Evolutionary conservation across 257 asterid genomes (phyloP), one percentile per base, ranked within the genome.

Genomic region (Parsonsia alboflavescens): DNA sequence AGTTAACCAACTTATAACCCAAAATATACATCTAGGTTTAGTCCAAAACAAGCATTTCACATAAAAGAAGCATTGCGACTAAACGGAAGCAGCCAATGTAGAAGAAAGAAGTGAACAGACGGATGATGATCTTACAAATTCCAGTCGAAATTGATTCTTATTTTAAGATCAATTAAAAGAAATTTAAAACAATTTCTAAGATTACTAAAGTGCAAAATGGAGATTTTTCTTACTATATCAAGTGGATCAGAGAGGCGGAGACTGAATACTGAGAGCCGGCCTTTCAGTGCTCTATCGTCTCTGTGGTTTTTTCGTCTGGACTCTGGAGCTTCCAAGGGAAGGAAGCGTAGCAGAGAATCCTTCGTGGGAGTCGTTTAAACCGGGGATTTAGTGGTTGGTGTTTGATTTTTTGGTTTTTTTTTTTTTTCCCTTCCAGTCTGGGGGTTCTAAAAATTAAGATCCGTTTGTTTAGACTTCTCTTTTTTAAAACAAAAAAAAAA

Each of bases 301-400:
- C 65, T 59, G 41, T 54, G 61, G 28, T 28, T 0, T 54, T 52
- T 54, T 54, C 10, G 61, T 21, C 61, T 21, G 61, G 61, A 54
- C 28, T 21, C 61, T 21, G 61, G 61, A 54, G 11, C 80, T 81
- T 83, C 81, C 58, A 19, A 58, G 53, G 30, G 79, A 80, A 80
- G 85, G 82, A 78, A 80, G 48, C 58, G 3, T 26, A 21, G 3
- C 21, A 6, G 46, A 42, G 46, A 33, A 33, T 42, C 9, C 46
- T 7, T 42, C 46, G 46, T 42, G 7, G 46, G 9, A 42, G 46
- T 42, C 9, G 39, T 42, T 42, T 42, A 42, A 2, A 42, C 5
- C 9, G 46, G 50, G 50, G 50, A n/a, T n/a, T n/a, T n/a, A n/a
- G n/a, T n/a, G n/a, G n/a, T n/a, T n/a, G n/a, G n/a, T n/a, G n/a